These are phyloP conservation scores for Colletotrichum chlorophyti DNA, from an alignment of 2,329 filamentous ascomycete genomes.

Conservation along the genomic window DNA sequence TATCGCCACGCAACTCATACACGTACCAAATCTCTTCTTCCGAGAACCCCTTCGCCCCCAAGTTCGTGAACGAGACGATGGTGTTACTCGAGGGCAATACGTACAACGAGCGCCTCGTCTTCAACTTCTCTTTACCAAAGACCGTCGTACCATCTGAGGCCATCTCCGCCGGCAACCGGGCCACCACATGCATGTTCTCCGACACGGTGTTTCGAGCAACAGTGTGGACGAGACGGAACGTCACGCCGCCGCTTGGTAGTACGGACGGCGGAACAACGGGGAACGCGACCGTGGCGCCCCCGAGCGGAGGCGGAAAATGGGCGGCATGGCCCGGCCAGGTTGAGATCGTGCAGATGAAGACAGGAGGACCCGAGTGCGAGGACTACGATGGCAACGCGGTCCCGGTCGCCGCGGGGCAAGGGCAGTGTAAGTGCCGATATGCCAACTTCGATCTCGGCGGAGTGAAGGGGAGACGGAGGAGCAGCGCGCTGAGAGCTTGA, in stretches of 20 bases:
- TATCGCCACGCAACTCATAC: constrained; percentile 47
- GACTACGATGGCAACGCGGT: constrained; percentile 44
- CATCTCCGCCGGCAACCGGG: constrained; percentile 49
- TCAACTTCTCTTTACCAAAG: constrained; percentile 60
- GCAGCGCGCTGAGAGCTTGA: no score
- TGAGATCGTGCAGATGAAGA: constrained; percentile 59
- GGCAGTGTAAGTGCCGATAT: constrained; percentile 48
- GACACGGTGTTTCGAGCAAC: constrained; percentile 61
- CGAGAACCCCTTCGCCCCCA: constrained; percentile 61
- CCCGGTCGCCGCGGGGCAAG: constrained; percentile 43
- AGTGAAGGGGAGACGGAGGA: background rate
- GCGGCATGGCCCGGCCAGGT: constrained; percentile 64
- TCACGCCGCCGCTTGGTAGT: background rate
- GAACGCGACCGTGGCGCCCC: constrained; percentile 20
- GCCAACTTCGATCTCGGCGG: constrained; percentile 37
- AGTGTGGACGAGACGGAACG: constrained; percentile 61
- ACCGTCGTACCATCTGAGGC: constrained; percentile 54
- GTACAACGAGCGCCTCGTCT: constrained; percentile 62
- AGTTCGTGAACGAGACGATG: constrained; percentile 60
- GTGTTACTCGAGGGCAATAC: constrained; percentile 54
- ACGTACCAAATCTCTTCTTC: constrained; percentile 62
- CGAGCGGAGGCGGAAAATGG: constrained; percentile 37
- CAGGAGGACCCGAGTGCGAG: constrained; percentile 61
- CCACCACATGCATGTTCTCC: constrained; percentile 64
- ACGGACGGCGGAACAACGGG: constrained; percentile 29